Evolutionary conservation across 371 early-diverging fungal species (phyloP).

Genomic region (Entomophthora muscae): DNA sequence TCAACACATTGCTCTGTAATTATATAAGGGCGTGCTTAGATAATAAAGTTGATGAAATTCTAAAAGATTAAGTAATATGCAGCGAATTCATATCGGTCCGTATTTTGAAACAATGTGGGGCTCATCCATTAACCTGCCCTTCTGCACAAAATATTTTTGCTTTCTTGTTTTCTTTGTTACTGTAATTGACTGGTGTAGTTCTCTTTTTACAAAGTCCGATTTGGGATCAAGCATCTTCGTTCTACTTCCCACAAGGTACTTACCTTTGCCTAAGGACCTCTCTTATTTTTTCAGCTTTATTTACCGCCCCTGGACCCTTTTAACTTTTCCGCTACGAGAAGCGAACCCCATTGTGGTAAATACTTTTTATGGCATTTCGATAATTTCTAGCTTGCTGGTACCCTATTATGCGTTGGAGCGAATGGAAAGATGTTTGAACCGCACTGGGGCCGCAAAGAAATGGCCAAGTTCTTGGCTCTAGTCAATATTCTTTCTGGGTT

Average conservation of each 20-base stretch:
- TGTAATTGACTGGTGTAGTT: neutral
- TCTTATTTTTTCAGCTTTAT: slow-evolving; percentile 4
- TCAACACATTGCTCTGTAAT: too few relatives aligned
- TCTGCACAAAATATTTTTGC: neutral
- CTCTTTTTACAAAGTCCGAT: neutral
- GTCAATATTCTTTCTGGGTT: slow-evolving; percentile 33
- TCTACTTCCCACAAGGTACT: neutral
- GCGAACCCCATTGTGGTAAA: slow-evolving; percentile 1
- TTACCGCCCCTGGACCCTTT: slow-evolving; percentile 5
- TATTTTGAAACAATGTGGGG: neutral
- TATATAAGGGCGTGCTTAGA: too few relatives aligned
- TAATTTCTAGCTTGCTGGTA: slow-evolving; percentile 11
- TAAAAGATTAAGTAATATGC: neutral
- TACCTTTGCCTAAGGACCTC: neutral
- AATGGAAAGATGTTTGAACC: slow-evolving; percentile 59
- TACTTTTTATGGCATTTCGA: neutral
- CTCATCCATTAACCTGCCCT: neutral
- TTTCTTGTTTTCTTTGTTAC: neutral
- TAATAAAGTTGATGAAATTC: too few relatives aligned
- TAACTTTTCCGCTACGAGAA: slow-evolving; percentile 2
- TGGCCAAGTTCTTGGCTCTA: slow-evolving; percentile 38
- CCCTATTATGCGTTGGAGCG: slow-evolving; percentile 19
- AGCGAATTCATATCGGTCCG: neutral
- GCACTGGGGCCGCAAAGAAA: slow-evolving; percentile 51
- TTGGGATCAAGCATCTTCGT: neutral